Percentiles rank a stretch among this genome's conserved stretches.
phyloP scores from a whole-genome alignment of 352 stramenopile genomes.

The Globisporangium perplexum region DNA sequence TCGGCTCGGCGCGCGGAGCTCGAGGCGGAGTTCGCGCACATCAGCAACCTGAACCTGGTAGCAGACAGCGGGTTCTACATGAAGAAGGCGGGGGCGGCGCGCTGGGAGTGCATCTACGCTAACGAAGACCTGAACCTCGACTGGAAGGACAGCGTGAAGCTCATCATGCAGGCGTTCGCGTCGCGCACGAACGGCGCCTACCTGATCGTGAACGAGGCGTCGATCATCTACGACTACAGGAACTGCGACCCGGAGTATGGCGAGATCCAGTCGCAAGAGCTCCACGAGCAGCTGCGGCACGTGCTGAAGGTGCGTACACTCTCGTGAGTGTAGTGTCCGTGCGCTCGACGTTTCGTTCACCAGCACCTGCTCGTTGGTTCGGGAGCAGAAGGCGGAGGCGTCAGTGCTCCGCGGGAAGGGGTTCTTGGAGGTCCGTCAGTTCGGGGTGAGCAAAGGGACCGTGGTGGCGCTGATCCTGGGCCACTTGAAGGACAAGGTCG shows the following conservation, averaged over 20 bases:
- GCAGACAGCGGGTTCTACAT: slow-evolving; percentile 69
- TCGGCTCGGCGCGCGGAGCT: slow-evolving; percentile 49
- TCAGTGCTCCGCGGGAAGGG: slow-evolving; percentile 52
- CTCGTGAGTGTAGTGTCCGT: background rate
- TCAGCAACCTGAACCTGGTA: slow-evolving; percentile 51
- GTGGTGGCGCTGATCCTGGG: slow-evolving; percentile 48
- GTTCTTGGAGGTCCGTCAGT: slow-evolving; percentile 73
- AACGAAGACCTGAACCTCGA: slow-evolving; percentile 54
- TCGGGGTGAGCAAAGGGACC: slow-evolving; percentile 60
- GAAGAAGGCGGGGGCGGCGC: slow-evolving; percentile 23
- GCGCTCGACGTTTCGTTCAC: background rate
- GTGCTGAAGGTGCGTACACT: slow-evolving; percentile 74
- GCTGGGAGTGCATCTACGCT: slow-evolving; percentile 63
- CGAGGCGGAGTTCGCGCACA: slow-evolving; percentile 48
- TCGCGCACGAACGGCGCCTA: slow-evolving; percentile 97
- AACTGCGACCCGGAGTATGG: slow-evolving; percentile 98
- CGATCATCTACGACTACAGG: slow-evolving; percentile 97
- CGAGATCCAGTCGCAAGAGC: slow-evolving; percentile 94
- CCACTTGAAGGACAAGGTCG: slow-evolving; percentile 47
- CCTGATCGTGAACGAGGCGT: slow-evolving; percentile 95
- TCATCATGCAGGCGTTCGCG: slow-evolving; percentile 97
- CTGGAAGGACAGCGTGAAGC: slow-evolving; percentile 94
- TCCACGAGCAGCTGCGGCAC: slow-evolving; percentile 92
- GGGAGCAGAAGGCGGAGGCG: slow-evolving; percentile 44
- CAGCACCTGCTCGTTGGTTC: background rate